phyloP scores from a whole-genome alignment of 2,329 filamentous ascomycete genomes.

The Pseudopyricularia javanii region DNA sequence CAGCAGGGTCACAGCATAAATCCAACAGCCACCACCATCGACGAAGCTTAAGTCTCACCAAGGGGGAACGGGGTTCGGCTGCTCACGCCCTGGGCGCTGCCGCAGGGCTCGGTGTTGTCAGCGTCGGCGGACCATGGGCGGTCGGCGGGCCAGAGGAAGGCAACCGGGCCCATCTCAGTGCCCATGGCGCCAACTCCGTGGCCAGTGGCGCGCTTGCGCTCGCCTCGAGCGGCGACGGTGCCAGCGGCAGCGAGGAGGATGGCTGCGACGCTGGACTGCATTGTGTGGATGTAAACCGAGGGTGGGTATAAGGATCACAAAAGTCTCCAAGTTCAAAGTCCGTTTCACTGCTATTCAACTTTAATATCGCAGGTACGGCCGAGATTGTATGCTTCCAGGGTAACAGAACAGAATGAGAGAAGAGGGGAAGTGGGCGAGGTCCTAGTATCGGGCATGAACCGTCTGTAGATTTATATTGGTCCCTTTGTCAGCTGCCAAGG shows the following conservation, averaged over 20 bases:
- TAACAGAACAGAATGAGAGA: neutral
- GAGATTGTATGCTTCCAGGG: neutral
- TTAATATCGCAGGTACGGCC: neutral
- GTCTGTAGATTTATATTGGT: too few species aligned
- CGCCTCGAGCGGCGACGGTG: neutral
- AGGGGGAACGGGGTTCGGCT: conserved; percentile 40
- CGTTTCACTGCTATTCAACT: neutral
- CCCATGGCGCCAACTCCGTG: conserved; percentile 15
- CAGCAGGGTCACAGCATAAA: too few species aligned
- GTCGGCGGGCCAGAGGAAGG: conserved; percentile 41
- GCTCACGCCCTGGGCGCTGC: conserved; percentile 26
- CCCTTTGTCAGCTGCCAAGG: neutral
- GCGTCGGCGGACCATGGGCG: conserved; percentile 32
- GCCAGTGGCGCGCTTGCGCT: neutral
- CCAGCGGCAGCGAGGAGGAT: conserved; percentile 12
- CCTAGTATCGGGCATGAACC: too few species aligned
- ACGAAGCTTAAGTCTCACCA: conserved; percentile 17
- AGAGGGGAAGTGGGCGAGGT: too few species aligned
- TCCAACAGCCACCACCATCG: too few species aligned
- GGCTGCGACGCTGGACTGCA: conserved; percentile 24
- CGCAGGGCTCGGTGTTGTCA: conserved; percentile 40
- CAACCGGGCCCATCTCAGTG: conserved; percentile 36
- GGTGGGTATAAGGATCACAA: neutral
- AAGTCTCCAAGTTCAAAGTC: neutral
- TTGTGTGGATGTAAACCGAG: conserved; percentile 8